Evolutionary conservation across 176 grass and related monocot genomes (phyloP).

Genomic region (Ensete glaucum): DNA sequence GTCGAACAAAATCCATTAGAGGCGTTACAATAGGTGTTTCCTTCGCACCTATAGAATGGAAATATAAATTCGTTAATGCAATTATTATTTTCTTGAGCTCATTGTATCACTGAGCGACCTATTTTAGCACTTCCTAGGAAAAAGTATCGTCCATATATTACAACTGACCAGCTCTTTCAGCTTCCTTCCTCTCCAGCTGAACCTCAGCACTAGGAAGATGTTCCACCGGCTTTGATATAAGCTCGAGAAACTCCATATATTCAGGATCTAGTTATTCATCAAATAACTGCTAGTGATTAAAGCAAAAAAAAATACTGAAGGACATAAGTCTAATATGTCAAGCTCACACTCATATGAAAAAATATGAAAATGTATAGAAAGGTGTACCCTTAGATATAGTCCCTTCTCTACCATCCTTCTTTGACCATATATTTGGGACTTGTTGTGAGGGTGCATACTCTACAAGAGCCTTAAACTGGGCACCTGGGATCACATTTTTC

Average conservation of each 20-base stretch:
- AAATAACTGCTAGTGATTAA: constrained; percentile 13
- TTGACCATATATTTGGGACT: constrained; percentile 51
- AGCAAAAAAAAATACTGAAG: constrained; percentile 3
- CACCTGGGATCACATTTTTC: constrained; percentile 35
- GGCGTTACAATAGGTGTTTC: constrained; percentile 71
- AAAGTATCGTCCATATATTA: constrained; percentile 4
- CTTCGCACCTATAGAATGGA: constrained; percentile 52
- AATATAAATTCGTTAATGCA: background rate
- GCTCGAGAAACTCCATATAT: constrained; percentile 85
- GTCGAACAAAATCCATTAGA: constrained; percentile 87
- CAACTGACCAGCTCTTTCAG: constrained; percentile 77
- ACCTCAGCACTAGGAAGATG: constrained; percentile 97
- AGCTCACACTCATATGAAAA: background rate
- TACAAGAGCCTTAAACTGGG: constrained; percentile 87
- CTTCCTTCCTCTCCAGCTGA: constrained; percentile 98
- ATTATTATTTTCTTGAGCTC: background rate
- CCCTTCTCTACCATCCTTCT: constrained; percentile 91
- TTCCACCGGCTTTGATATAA: constrained; percentile 73
- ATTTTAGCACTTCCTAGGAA: background rate
- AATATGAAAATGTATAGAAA: background rate
- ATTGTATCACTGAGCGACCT: background rate
- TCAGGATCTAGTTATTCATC: constrained; percentile 60
- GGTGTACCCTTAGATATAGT: constrained; percentile 72
- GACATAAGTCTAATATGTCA: background rate
- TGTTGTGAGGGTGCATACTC: constrained; percentile 90